Percentiles rank a stretch among this genome's conserved stretches.
Conservation (phyloP, 2,329 filamentous ascomycete species). For the Scedosporium minutisporum region DNA sequence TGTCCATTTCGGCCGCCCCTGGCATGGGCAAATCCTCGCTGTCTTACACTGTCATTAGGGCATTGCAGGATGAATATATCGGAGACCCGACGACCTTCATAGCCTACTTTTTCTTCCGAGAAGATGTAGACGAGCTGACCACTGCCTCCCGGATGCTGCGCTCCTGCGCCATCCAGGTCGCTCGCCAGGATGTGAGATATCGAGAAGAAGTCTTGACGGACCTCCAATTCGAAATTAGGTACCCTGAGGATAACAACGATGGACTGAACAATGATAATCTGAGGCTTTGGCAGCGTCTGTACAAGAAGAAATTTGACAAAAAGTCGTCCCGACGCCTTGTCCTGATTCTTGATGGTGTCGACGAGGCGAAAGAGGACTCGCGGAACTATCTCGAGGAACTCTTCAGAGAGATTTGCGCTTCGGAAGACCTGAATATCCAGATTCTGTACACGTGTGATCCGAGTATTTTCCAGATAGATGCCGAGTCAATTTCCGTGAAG, state of each 20-base stretch:
- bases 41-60: constrained; percentile 15
- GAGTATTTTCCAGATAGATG: neutral
- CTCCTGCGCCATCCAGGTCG: constrained; percentile 11
- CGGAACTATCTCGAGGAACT: neutral
- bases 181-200: constrained; percentile 21
- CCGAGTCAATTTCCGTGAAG: neutral
- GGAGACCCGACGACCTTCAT: constrained; percentile 15
- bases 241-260: constrained; percentile 12
- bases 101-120: constrained; percentile 26
- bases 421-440: neutral
- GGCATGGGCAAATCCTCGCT: constrained; percentile 25
- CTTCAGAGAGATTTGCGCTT: neutral
- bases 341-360: constrained; percentile 2
- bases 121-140: constrained; percentile 13
- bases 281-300: constrained; percentile 10
- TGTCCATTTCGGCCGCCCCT: constrained; percentile 19
- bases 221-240: constrained; percentile 20
- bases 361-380: neutral
- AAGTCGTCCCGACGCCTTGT: neutral
- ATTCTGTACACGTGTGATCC: constrained; percentile 1
- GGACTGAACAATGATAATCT: constrained; percentile 12
- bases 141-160: neutral
- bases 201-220: constrained; percentile 11
- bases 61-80: constrained; percentile 7
- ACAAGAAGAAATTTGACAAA: constrained; percentile 15